Evolutionary conservation across 768 basidiomycete genomes (phyloP).

Genomic region (Leccinum pellstonianum): DNA sequence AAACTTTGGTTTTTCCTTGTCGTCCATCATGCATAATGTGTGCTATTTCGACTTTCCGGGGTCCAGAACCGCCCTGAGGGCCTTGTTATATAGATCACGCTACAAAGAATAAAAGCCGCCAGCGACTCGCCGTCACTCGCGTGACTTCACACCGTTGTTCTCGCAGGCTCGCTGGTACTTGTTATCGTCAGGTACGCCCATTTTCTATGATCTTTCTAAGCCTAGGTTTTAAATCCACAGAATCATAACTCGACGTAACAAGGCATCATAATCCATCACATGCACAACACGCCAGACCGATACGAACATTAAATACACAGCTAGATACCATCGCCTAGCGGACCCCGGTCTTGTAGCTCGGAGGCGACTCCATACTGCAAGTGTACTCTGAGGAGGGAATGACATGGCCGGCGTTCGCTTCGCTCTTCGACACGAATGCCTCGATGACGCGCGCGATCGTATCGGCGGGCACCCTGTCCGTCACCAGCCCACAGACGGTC

Average conservation of each 20-base stretch:
- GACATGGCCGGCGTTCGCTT: background rate
- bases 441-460: slow-evolving; percentile 20
- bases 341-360: slow-evolving; percentile 18
- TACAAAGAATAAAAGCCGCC: too few species aligned
- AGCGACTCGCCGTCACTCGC: too few species aligned
- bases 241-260: background rate
- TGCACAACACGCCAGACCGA: background rate
- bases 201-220: too few species aligned
- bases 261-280: background rate
- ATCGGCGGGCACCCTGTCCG: slow-evolving; percentile 15
- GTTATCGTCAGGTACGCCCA: too few species aligned
- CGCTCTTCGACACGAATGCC: slow-evolving; percentile 1
- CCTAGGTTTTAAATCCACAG: background rate
- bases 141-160: too few species aligned
- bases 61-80: too few species aligned
- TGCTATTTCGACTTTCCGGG: too few species aligned
- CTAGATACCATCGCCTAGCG: background rate
- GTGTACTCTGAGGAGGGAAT: background rate
- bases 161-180: too few species aligned
- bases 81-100: too few species aligned
- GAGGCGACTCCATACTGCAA: slow-evolving; percentile 13
- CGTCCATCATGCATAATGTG: too few species aligned
- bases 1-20: too few species aligned
- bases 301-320: background rate
- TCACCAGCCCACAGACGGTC: slow-evolving; percentile 12